phyloP scores from a whole-genome alignment of 805 yeast genomes.

The Ogataea henricii region DNA sequence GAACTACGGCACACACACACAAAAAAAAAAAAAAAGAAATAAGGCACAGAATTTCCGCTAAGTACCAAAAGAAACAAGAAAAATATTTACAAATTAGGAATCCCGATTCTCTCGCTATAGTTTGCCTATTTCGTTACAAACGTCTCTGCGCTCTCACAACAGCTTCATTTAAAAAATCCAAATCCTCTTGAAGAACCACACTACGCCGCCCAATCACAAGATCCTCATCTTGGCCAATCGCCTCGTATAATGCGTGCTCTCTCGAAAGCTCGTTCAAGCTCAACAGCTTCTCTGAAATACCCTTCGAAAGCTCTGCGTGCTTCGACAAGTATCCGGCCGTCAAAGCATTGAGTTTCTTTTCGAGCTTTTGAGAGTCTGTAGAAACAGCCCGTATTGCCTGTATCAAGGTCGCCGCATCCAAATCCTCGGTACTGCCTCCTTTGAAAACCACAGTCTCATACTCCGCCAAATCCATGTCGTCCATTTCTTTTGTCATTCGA shows the following conservation, averaged over 20 bases:
- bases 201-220: constrained; percentile 12
- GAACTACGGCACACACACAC: neutral
- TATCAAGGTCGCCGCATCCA: constrained; percentile 18
- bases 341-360: constrained; percentile 30
- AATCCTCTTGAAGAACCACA: constrained; percentile 11
- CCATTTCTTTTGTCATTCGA: constrained; percentile 9
- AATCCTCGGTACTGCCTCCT: constrained; percentile 13
- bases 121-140: neutral
- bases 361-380: constrained; percentile 31
- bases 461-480: constrained; percentile 1
- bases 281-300: constrained; percentile 11
- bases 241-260: constrained; percentile 12
- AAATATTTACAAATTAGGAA: neutral
- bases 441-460: constrained; percentile 10
- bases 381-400: constrained; percentile 18
- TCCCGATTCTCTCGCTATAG: neutral
- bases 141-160: constrained; percentile 12
- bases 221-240: constrained; percentile 12
- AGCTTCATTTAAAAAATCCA: constrained; percentile 14
- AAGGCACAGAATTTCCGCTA: neutral
- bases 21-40: neutral
- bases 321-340: constrained; percentile 40
- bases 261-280: constrained; percentile 13
- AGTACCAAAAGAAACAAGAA: neutral
- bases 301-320: constrained; percentile 12